Percentiles rank a stretch among this genome's conserved stretches.
These are phyloP conservation scores for Discostella stelligeroides DNA, from an alignment of 108 stramenopile genomes.

Conservation along the genomic window DNA sequence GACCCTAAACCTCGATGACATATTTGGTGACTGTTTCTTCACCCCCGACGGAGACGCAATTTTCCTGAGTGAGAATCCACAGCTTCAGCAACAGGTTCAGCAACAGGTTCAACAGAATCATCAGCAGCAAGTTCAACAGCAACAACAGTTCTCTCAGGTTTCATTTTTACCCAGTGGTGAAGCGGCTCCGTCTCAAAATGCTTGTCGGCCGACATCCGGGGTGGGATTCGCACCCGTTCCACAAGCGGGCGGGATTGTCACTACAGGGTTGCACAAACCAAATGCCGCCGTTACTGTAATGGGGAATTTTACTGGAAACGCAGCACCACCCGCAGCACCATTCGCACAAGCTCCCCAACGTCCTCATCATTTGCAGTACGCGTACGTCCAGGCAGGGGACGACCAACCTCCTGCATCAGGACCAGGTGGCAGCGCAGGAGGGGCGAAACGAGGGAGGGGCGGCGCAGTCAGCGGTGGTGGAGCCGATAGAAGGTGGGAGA, in stretches of 20 bases:
- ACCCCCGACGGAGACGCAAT: constrained; percentile 88
- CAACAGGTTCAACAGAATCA: constrained; percentile 40
- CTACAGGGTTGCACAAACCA: constrained; percentile 69
- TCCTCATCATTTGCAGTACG: constrained; percentile 85
- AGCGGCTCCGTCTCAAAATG: constrained; percentile 31
- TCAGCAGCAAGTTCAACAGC: constrained; percentile 18
- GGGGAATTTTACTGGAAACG: constrained; percentile 48
- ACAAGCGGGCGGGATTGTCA: constrained; percentile 72
- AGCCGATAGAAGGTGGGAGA: constrained; percentile 68
- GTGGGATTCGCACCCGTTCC: constrained; percentile 58
- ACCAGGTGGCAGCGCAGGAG: constrained; percentile 33
- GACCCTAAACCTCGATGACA: constrained; percentile 86
- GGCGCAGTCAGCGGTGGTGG: constrained; percentile 17
- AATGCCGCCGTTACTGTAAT: constrained; percentile 59
- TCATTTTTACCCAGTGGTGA: constrained; percentile 39
- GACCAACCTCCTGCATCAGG: constrained; percentile 4
- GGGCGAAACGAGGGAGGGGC: constrained; percentile 31
- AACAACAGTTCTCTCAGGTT: constrained; percentile 31
- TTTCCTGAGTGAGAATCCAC: constrained; percentile 72
- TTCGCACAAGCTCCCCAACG: constrained; percentile 76
- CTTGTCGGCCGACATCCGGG: constrained; percentile 31
- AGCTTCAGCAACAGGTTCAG: constrained; percentile 57
- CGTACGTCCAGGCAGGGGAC: constrained; percentile 50
- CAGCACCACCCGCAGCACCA: constrained; percentile 53
- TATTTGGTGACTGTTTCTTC: constrained; percentile 91